Percentiles rank a stretch among this genome's conserved stretches.
These are phyloP conservation scores for Hortiboletus campestris DNA, from an alignment of 768 basidiomycete species.

Conservation along the genomic window DNA sequence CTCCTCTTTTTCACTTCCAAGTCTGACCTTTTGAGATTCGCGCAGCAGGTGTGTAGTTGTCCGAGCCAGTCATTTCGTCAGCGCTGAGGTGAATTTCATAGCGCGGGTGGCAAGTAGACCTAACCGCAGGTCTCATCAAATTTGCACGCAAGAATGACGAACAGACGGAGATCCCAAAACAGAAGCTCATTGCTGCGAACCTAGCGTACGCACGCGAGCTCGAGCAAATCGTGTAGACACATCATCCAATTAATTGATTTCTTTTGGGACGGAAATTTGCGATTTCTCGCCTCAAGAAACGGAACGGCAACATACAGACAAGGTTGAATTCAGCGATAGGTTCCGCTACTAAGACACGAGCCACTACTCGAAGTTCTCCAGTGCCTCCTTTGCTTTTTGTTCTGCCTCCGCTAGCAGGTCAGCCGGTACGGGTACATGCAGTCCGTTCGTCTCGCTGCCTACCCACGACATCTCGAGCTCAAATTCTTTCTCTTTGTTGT, in stretches of 20 bases:
- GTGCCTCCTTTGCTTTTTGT: slow-evolving; percentile 77
- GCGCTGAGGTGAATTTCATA: slow-evolving; percentile 29
- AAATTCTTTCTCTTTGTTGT: slow-evolving; percentile 97
- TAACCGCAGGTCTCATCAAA: slow-evolving; percentile 63
- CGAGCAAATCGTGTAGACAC: slow-evolving; percentile 80
- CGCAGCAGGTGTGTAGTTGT: slow-evolving; percentile 58
- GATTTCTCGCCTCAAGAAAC: too few relatives aligned
- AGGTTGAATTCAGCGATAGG: neutral
- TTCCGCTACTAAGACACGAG: slow-evolving; percentile 24
- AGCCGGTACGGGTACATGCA: slow-evolving; percentile 81
- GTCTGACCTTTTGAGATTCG: slow-evolving; percentile 80
- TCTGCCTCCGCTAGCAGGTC: slow-evolving; percentile 87
- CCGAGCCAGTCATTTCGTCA: neutral
- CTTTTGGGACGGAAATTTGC: neutral
- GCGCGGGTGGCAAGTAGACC: slow-evolving; percentile 84
- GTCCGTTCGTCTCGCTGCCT: slow-evolving; percentile 73
- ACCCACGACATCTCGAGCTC: slow-evolving; percentile 99
- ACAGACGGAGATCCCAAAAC: slow-evolving; percentile 79
- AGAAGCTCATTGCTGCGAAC: slow-evolving; percentile 76
- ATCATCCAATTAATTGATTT: neutral
- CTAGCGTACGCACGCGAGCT: slow-evolving; percentile 82
- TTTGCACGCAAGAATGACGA: slow-evolving; percentile 85
- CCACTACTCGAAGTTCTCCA: slow-evolving; percentile 62
- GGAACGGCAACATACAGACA: neutral
- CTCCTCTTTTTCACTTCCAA: slow-evolving; percentile 88